phyloP scores from a whole-genome alignment of 2,329 filamentous ascomycete species.

The Alternaria gansuensis region DNA sequence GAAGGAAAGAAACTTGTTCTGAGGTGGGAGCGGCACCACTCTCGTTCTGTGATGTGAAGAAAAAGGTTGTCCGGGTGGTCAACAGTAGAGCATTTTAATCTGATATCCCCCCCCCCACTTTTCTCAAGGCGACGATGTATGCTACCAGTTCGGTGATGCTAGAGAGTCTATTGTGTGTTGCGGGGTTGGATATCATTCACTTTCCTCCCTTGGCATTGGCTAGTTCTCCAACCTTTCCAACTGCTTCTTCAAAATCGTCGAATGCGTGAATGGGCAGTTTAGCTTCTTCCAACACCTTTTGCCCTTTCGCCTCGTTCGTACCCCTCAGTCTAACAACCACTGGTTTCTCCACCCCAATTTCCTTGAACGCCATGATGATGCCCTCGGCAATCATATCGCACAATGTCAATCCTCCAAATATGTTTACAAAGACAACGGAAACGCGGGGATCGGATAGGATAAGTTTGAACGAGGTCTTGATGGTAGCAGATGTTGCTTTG shows the following conservation, averaged over 20 bases:
- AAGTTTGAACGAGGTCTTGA: constrained; percentile 77
- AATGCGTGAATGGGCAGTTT: constrained; percentile 74
- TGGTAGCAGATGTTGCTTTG: constrained; percentile 83
- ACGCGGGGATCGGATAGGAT: constrained; percentile 76
- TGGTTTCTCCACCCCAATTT: constrained; percentile 69
- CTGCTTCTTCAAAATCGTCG: constrained; percentile 77
- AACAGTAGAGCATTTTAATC: constrained; percentile 37
- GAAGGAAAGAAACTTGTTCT: constrained; percentile 12
- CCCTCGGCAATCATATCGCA: constrained; percentile 85
- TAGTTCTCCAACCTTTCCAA: constrained; percentile 47
- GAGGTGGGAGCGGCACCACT: constrained; percentile 21
- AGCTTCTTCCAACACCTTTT: constrained; percentile 73
- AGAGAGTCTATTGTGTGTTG: background rate
- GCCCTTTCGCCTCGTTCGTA: constrained; percentile 75
- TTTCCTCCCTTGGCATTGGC: constrained; percentile 21
- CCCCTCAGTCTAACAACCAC: constrained; percentile 81
- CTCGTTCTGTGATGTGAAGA: constrained; percentile 24
- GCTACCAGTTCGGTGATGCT: background rate
- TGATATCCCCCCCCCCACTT: constrained; percentile 25
- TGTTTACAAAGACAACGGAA: constrained; percentile 75
- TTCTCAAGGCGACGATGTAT: background rate
- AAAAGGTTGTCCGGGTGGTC: constrained; percentile 17
- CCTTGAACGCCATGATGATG: constrained; percentile 75
- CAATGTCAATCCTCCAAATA: constrained; percentile 74
- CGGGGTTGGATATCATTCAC: background rate